Evolutionary conservation across 352 stramenopile species (phyloP), one percentile per base, ranked within the genome.

Genomic region (Phytophthora lateralis): DNA sequence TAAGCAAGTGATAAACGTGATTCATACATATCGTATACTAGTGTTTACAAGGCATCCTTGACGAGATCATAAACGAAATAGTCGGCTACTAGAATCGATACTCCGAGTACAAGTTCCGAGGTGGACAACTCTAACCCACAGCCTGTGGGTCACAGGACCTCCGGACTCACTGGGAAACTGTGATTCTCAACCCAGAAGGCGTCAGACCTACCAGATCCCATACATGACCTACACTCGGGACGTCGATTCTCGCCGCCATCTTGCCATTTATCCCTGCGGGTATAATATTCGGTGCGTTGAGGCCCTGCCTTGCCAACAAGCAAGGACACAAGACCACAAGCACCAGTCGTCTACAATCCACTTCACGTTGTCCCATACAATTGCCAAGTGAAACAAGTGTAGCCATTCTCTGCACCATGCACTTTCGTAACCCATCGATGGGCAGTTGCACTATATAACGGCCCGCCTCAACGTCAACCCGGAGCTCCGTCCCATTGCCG

Each of bases 401-500:
- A 44, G n/a, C 38, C n/a, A 44, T 44, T 44, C 17, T 26, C 38
- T 12, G 8, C 38, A 44, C n/a, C 38, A 44, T 10, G 14, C 38
- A 12, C n/a, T 49, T 49, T 49, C 15, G 42, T 46, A 46, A 56
- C 49, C 49, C 49, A 56, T 46, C 48, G 35, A 18, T 21, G n/a
- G 20, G 35, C 39, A 39, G 18, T 60, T 60, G 35, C 18, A 26
- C n/a, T 44, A 49, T 44, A 49, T 37, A 58, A 46, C 57, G 42
- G 38, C 24, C 34, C 46, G 37, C 12, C 45, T 57, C 45, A 56
- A 50, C 5, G 20, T 18, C 35, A 56, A 34, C 14, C 21, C 21
- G 17, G 49, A 15, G 44, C 55, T 42, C 15, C 34, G 55, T 63
- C 55, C 42, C 55, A 63, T 35, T 50, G 26, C 18, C 24, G 24